These are phyloP conservation scores for Beverwykella pulmonaria DNA, from an alignment of 495 filamentous ascomycete species.

Conservation along the genomic window DNA sequence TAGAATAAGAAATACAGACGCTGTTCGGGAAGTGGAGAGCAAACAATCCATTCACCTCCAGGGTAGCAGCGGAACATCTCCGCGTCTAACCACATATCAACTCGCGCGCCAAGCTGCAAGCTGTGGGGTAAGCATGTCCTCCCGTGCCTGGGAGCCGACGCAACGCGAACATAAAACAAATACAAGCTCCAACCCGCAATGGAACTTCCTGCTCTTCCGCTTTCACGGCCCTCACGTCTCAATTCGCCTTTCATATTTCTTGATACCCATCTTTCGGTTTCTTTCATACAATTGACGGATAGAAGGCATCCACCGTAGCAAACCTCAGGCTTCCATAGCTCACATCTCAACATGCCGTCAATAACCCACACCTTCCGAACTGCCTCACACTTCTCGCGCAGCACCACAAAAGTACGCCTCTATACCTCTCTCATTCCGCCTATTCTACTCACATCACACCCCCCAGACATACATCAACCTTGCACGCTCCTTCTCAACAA, in stretches of 20 bases:
- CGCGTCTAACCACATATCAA: not conserved
- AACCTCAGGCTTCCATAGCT: not conserved
- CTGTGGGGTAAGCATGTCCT: conserved; percentile 1
- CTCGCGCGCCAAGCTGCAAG: not conserved
- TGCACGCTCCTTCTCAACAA: conserved; percentile 44
- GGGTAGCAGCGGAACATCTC: not conserved
- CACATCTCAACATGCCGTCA: conserved; percentile 29
- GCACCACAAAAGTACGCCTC: conserved; percentile 18
- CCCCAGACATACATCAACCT: conserved; percentile 38
- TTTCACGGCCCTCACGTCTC: not conserved
- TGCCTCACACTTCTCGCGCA: conserved; percentile 30
- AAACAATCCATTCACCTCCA: not conserved
- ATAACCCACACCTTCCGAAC: conserved; percentile 26
- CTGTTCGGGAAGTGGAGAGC: not conserved
- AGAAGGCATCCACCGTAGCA: not conserved
- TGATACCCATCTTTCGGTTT: not conserved
- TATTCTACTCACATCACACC: not conserved
- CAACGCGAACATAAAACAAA: conserved; percentile 1
- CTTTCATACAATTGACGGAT: not conserved
- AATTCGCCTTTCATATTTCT: not conserved
- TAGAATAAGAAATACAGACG: not conserved
- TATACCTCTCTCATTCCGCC: not conserved
- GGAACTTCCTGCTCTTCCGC: not conserved
- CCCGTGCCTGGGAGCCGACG: conserved; percentile 2
- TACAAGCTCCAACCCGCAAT: not conserved